Evolutionary conservation across 2,329 filamentous ascomycete species (phyloP), one percentile per base, ranked within the genome.

Genomic region (Arachnopeziza araneosa): DNA sequence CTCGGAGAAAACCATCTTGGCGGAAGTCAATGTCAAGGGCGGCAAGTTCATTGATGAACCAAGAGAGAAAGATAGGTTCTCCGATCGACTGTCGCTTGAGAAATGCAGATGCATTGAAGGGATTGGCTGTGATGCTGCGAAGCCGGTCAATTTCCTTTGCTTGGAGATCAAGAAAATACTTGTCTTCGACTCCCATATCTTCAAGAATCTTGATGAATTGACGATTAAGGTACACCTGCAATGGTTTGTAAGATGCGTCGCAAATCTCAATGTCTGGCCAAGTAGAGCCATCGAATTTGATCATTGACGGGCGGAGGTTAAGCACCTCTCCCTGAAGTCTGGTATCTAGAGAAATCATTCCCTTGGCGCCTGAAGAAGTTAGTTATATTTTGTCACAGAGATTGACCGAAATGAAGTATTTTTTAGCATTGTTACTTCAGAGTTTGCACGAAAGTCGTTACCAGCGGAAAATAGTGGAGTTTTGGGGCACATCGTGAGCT

Each of bases 121-220:
- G 76, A 22, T 78, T 81, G 0, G 79, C 74, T 0, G 86, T 87
- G 53, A 88, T 83, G 12, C 74, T 73, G 2, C 84, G 80, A 4
- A 96, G 76, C 14, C 80, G 76, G 0, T 79, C 65, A 2, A 95
- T 74, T 26, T 87, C 87, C n/a, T 76, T 75, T 0, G 78, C 75
- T 71, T 95, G 91, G 1, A 90, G 74, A 0, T 78, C 68, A 12
- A 88, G 69, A 64, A 96, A 93, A 71, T 83, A 87, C 0, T 73
- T 59, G 1, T 75, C 69, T 0, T 78, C 70, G 0, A 89, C 84
- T 0, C 81, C 80, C 72, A 93, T 85, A 65, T 96, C 91, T 69
- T 96, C 91, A 0, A 96, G 73, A 5, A 96, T 91, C 71, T 96
- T 96, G 75, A 96, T 91, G 62, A 93, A 79, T 65, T 90, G 90